phyloP scores from a whole-genome alignment of 371 early-diverging fungal genomes.

The Smittium mucronatum region DNA sequence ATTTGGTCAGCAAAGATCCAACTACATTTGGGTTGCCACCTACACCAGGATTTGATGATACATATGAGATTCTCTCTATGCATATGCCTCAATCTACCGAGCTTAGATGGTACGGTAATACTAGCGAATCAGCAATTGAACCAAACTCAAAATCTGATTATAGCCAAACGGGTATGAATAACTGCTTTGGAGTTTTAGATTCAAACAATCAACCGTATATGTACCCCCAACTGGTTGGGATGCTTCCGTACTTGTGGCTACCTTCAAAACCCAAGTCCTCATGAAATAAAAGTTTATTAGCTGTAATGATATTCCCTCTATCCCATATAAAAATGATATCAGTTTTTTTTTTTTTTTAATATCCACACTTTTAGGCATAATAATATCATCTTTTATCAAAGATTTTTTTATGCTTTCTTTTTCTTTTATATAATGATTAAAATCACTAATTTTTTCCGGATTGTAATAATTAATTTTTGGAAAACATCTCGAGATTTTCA shows the following conservation, averaged over 20 bases:
- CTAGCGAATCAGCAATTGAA: slow-evolving; percentile 19
- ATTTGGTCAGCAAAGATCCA: neutral
- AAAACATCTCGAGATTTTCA: no score
- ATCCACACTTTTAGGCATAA: neutral
- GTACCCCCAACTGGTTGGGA: slow-evolving; percentile 57
- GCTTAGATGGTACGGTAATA: slow-evolving; percentile 26
- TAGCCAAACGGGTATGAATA: slow-evolving; percentile 53
- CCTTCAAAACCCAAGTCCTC: slow-evolving; percentile 30
- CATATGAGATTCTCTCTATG: neutral
- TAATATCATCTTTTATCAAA: neutral
- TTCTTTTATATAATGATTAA: neutral
- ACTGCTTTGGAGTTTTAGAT: slow-evolving; percentile 56
- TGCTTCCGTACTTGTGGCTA: slow-evolving; percentile 59
- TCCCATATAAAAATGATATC: no score
- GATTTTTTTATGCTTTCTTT: neutral
- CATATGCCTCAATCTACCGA: slow-evolving; percentile 17
- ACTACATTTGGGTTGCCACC: neutral
- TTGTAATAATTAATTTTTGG: no score
- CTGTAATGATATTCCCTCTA: no score
- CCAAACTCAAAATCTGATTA: slow-evolving; percentile 44
- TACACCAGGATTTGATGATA: neutral
- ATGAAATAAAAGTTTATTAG: neutral
- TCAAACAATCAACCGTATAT: slow-evolving; percentile 56
- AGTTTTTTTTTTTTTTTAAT: no score
- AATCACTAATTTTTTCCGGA: neutral